Evolutionary conservation across 768 basidiomycete species (phyloP).

Genomic region (Russula dissimulans): DNA sequence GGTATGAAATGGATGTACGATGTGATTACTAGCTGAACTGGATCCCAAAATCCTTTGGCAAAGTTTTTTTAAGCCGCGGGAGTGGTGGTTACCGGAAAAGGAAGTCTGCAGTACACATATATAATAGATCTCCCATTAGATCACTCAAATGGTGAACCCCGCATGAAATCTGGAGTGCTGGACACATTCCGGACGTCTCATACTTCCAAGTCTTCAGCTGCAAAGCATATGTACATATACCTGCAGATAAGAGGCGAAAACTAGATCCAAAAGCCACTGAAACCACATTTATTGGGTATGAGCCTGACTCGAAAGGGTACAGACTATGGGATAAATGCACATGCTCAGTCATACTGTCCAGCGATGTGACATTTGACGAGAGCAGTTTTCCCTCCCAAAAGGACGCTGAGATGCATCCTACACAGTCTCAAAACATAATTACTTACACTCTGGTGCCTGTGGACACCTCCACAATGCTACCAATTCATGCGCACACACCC

Average conservation of each 20-base stretch:
- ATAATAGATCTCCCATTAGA: conserved; percentile 27
- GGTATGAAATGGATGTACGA: too few relatives aligned
- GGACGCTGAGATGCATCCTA: too few relatives aligned
- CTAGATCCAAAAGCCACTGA: background rate
- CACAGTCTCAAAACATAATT: background rate
- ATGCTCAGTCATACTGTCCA: too few relatives aligned
- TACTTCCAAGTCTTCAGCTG: conserved; percentile 11
- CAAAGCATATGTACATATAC: conserved; percentile 9
- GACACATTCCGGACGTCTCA: conserved; percentile 15
- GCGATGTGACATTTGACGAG: too few relatives aligned
- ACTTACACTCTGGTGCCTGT: background rate
- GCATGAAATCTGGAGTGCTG: conserved; percentile 13
- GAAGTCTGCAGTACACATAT: conserved; percentile 28
- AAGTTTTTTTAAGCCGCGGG: too few relatives aligned
- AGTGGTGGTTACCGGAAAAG: too few relatives aligned
- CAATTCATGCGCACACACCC: too few relatives aligned
- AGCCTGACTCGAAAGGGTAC: background rate
- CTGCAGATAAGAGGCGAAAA: background rate
- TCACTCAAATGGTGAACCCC: conserved; percentile 21
- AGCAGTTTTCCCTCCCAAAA: too few relatives aligned
- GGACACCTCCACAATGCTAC: too few relatives aligned
- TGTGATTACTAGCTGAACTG: too few relatives aligned
- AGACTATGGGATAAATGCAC: too few relatives aligned
- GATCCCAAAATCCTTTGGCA: too few relatives aligned
- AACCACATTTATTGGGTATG: conserved; percentile 1